Evolutionary conservation across 345 rosid species (phyloP), one percentile per base, ranked within the genome.

Genomic region (Citrus cavaleriei): DNA sequence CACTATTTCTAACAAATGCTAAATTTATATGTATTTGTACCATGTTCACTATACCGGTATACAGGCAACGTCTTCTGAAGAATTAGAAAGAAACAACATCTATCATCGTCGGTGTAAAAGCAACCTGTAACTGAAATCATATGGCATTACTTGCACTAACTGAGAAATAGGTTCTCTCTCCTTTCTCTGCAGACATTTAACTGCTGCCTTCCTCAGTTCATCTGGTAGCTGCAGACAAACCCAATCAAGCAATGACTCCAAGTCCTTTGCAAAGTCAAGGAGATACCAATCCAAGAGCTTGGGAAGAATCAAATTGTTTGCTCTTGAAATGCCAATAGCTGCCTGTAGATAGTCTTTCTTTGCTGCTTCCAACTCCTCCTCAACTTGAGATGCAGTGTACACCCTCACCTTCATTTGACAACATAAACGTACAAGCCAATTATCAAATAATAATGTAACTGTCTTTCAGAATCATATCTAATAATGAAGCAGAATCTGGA

Each of bases 231-330:
- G 99, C 80, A 90, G 88, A 84, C 93, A 92, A 24, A 92, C 78
- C 98, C 99, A 95, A 83, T 91, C 97, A 0, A 91, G 85, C 86
- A 96, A 81, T 2, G 99, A 94, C 46, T 87, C 95, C 84, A 91
- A 84, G 83, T 96, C 95, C 78, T 96, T 93, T 0, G 94, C 95
- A 75, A 94, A 91, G 85, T 94, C 99, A n/a, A 90, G 91, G 46
- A 90, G 83, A 78, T 91, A 93, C 97, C 95, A 93, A 88, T 96
- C 97, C 79, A 94, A 76, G 73, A 93, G 87, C 89, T 91, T 94
- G 5, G 97, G 99, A 40, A 96, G 87, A 78, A 89, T 86, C 62
- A 96, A 72, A 87, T 89, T 90, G 79, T 85, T 90, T 22, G 89
- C 85, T 69, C 82, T 87, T 76, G 97, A 94, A 61, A 94, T 89